Evolutionary conservation across 2,329 filamentous ascomycete genomes (phyloP).

Genomic region (Fusarium tjaetaba): DNA sequence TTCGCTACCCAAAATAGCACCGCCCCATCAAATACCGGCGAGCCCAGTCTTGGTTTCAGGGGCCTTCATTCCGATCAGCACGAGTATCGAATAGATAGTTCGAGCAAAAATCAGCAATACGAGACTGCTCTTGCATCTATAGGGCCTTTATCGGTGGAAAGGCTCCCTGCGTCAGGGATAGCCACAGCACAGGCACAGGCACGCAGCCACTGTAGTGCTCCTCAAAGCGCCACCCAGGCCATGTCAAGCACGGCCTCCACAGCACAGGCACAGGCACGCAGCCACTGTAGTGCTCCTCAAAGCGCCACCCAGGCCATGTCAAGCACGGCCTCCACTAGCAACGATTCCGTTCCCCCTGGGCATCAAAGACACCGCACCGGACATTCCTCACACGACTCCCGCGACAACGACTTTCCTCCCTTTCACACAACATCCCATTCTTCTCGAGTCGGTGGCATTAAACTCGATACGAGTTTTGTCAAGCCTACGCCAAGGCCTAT

Average conservation of each 20-base stretch:
- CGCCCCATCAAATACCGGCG: slow-evolving; percentile 33
- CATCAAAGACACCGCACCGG: slow-evolving; percentile 34
- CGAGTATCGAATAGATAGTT: slow-evolving; percentile 18
- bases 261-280: slow-evolving; percentile 26
- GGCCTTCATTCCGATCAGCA: slow-evolving; percentile 32
- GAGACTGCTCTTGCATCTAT: slow-evolving; percentile 35
- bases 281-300: slow-evolving; percentile 33
- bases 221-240: slow-evolving; percentile 30
- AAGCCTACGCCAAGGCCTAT: slow-evolving; percentile 57
- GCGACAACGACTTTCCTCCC: slow-evolving; percentile 24
- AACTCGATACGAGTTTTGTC: slow-evolving; percentile 56
- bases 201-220: slow-evolving; percentile 33
- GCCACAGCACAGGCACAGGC: slow-evolving; percentile 29
- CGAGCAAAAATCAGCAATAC: slow-evolving; percentile 32
- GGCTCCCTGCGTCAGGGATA: slow-evolving; percentile 29
- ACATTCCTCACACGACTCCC: slow-evolving; percentile 34
- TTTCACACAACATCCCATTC: slow-evolving; percentile 29
- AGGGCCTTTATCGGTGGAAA: slow-evolving; percentile 24
- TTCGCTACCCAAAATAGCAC: slow-evolving; percentile 41
- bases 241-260: slow-evolving; percentile 33
- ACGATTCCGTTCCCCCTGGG: slow-evolving; percentile 38
- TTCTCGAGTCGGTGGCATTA: slow-evolving; percentile 52
- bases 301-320: slow-evolving; percentile 30
- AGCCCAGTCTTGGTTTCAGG: slow-evolving; percentile 36
- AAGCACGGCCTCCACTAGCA: slow-evolving; percentile 33